Base-by-base conservation (phyloP, 345 rosid genomes). In the Excoecaria cochinchinensis region DNA sequence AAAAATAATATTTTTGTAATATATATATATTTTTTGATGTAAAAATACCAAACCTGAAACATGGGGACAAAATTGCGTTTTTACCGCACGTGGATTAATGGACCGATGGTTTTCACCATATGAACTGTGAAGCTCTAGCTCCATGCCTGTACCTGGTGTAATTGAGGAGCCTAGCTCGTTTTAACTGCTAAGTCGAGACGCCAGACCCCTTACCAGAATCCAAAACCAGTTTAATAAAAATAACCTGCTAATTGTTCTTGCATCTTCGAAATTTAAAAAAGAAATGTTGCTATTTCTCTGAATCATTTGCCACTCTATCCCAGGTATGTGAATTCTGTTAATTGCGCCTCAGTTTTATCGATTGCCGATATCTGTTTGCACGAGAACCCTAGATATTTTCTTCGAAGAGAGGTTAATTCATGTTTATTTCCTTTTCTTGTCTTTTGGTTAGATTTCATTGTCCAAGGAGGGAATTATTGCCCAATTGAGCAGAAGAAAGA, bases 361-460 rank as follows among this genome's bases (percentile, higher is more conserved):
- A 25, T 7, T 61, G 44, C 8, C 11, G 22, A 6, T 75, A 10
- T 67, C 8, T 36, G 38, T 75, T 53, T 73, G 70, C 67, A 11
- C 39, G 62, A 17, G 52, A 82, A 55, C 80, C 82, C 81, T 63
- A 82, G 83, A 77, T 80, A 72, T 12, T 78, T 67, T 77, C 11
- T 36, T 31, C 21, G 17, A 31, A 25, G 25, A 69, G 57, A 10
- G 78, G 21, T 22, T 19, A 50, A 40, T 78, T 55, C 39, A 38
- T 56, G 51, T 67, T 79, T 71, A 71, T 62, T 40, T 79, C 60
- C 55, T 52, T 74, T 51, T 67, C 46, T 63, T 74, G 67, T 67
- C n/a, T 31, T 52, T 24, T 75, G n/a, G 36, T 22, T 47, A 58
- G 77, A 63, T 77, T 79, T 52, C 72, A 22, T 36, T 47, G 64